Base-by-base conservation (phyloP, 2,329 filamentous ascomycete genomes). In the Cadophora luteo-olivacea region DNA sequence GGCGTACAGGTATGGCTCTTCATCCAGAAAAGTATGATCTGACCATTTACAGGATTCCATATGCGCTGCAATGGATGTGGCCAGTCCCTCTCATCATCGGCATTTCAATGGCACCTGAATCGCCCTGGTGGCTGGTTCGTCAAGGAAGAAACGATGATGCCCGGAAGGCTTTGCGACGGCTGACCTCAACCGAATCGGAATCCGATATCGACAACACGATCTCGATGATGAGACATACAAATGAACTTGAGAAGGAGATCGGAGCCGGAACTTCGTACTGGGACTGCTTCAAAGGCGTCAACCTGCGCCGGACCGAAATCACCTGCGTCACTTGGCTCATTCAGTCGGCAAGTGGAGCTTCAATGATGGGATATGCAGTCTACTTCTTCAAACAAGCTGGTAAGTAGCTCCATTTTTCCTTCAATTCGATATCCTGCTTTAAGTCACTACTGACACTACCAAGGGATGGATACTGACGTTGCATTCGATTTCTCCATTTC, bases 281-380 rank as follows among this genome's bases (percentile, higher is more conserved):
- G 32, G 84, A 87, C 69, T 85, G 84, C 62, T 82, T 87, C 73
- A 82, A 78, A 61, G 83, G 82, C 0, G 77, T 80, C 51, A 84
- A 85, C 69, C 74, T 81, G n/a, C 79, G 84, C 19, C 81, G 85
- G 19, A 87, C 85, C 0, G 84, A 86, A 72, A 84, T 87, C 32
- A 82, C 82, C 0, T 80, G 82, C 64, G 86, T 88, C 71, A 85
- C 87, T 5, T 91, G 89, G 80, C 82, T 86, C 9, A 86, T 88
- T 1, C 89, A 91, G 75, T 86, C 88, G 14, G 79, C 89, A 1
- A 86, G 84, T 65, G 87, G 89, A 9, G 86, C 87, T 68, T 85
- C 88, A n/a, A 84, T 91, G 69, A 87, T 89, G 70, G 87, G 87
- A 67, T 91, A 89, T 69, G 87, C 85, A 1, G 90, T 86, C 1